Evolutionary conservation across 228 moss, liverwort and hornwort genomes (phyloP).

Genomic region (Sphagnum magellanicum): DNA sequence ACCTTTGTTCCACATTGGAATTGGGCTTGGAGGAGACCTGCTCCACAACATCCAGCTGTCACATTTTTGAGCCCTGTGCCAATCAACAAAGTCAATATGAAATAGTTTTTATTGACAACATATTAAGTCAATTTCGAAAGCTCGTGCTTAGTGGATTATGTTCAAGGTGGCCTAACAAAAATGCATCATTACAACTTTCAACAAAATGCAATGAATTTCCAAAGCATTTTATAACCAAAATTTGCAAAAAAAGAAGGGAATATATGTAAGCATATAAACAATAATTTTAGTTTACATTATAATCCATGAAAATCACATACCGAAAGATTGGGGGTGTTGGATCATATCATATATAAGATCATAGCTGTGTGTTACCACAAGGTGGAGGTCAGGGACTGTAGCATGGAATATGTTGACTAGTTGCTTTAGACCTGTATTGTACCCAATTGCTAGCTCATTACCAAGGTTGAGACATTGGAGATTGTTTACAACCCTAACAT

Average conservation of each 20-base stretch:
- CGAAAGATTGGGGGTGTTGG: neutral
- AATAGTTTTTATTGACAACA: too few species aligned
- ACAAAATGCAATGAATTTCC: too few species aligned
- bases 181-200: too few species aligned
- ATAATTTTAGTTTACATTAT: neutral
- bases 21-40: neutral
- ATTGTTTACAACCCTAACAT: neutral
- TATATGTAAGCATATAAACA: neutral
- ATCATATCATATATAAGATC: neutral
- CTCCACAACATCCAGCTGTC: slow-evolving; percentile 1
- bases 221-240: too few species aligned
- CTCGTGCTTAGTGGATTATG: too few species aligned
- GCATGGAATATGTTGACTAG: neutral
- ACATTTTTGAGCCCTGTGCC: neutral
- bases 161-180: too few species aligned
- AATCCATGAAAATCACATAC: neutral
- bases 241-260: too few species aligned
- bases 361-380: neutral
- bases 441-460: neutral
- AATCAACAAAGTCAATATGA: too few species aligned
- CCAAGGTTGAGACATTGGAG: neutral
- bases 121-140: too few species aligned
- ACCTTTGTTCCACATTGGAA: neutral
- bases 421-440: neutral
- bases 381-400: neutral